phyloP scores from a whole-genome alignment of 495 filamentous ascomycete genomes.

The Platismatia glauca region DNA sequence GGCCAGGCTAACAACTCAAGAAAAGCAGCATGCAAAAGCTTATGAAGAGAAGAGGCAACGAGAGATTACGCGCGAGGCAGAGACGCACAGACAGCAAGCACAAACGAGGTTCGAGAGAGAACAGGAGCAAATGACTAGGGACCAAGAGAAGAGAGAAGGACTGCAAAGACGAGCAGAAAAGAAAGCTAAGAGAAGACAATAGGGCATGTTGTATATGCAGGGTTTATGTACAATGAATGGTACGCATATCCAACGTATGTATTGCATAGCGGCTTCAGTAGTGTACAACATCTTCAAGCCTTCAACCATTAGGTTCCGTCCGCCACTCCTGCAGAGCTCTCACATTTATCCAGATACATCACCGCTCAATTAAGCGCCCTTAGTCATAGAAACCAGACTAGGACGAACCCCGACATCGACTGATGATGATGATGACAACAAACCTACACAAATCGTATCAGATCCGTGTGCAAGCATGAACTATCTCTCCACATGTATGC shows the following conservation, averaged over 20 bases:
- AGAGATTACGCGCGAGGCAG: conserved; percentile 6
- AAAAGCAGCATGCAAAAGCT: conserved; percentile 14
- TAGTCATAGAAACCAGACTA: no score
- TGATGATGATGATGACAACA: no score
- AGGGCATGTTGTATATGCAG: background rate
- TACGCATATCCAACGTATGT: background rate
- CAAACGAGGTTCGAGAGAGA: background rate
- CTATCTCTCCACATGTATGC: no score
- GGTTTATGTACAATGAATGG: background rate
- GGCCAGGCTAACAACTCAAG: conserved; percentile 11
- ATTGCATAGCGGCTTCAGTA: background rate
- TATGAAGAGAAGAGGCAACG: conserved; percentile 13
- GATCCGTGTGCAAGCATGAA: no score
- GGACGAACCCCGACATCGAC: no score
- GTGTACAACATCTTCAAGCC: conserved; percentile 5
- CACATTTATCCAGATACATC: no score
- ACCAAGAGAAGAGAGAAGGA: background rate
- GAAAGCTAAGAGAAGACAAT: background rate
- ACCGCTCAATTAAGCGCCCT: background rate
- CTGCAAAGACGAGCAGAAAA: background rate
- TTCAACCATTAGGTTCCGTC: no score
- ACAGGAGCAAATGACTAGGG: background rate
- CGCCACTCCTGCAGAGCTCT: no score
- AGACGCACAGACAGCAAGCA: background rate
- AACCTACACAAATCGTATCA: no score